phyloP scores from a whole-genome alignment of 78 protist genomes.

The Creolimax fragrantissima region DNA sequence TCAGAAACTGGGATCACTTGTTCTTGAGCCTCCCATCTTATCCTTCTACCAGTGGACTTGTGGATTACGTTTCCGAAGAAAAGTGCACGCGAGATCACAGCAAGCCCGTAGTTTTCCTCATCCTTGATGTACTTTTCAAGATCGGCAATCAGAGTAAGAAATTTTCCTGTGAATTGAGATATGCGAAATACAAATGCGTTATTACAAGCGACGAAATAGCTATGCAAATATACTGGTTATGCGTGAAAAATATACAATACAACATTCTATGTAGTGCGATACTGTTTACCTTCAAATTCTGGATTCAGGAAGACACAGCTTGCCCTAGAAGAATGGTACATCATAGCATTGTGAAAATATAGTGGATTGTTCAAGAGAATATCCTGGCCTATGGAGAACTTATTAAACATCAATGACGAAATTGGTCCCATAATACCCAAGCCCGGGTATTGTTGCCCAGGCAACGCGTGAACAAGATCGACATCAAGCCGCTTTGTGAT shows the following conservation, averaged over 20 bases:
- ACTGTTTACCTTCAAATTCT: slow-evolving; percentile 2
- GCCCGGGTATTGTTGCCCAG: not conserved
- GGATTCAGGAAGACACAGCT: slow-evolving; percentile 9
- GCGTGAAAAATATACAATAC: too few species aligned
- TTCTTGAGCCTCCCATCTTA: not conserved
- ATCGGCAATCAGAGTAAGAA: not conserved
- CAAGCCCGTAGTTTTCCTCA: not conserved
- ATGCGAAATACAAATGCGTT: too few species aligned
- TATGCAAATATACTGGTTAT: too few species aligned
- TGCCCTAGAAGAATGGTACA: not conserved
- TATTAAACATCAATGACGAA: not conserved
- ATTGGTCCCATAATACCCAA: not conserved
- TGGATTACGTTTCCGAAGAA: not conserved
- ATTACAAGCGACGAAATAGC: too few species aligned
- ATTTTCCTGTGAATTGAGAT: not conserved
- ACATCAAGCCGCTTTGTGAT: not conserved
- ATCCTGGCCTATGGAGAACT: not conserved
- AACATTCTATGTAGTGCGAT: too few species aligned
- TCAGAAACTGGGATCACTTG: not conserved
- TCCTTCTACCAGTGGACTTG: not conserved
- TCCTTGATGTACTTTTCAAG: not conserved
- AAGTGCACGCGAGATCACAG: not conserved
- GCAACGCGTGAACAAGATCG: not conserved
- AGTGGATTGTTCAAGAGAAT: slow-evolving; percentile 1
- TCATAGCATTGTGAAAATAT: slow-evolving; percentile 27